phyloP scores from a whole-genome alignment of 768 basidiomycete genomes.

The Suillus brevipes region DNA sequence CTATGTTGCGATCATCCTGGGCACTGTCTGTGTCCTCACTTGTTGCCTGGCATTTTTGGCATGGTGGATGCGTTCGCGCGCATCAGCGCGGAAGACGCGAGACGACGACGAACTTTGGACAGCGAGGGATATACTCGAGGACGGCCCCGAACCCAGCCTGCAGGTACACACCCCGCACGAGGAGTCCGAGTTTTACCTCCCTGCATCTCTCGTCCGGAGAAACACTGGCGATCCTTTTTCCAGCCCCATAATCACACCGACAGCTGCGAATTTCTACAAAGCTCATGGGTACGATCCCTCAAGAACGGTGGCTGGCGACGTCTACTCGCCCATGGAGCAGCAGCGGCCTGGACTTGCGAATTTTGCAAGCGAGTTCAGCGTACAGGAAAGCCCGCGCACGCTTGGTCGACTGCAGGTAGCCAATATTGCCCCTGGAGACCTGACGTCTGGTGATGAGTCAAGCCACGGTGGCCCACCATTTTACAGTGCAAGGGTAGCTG shows the following conservation, averaged over 20 bases:
- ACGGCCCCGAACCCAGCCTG: slow-evolving; percentile 8
- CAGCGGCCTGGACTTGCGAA: slow-evolving; percentile 25
- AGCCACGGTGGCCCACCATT: not conserved
- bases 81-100: slow-evolving; percentile 36
- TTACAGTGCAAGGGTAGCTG: not conserved
- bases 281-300: slow-evolving; percentile 14
- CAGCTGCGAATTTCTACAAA: slow-evolving; percentile 13
- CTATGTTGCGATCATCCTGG: slow-evolving; percentile 53
- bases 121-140: slow-evolving; percentile 30
- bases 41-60: slow-evolving; percentile 48
- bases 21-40: slow-evolving; percentile 45
- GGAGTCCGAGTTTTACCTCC: slow-evolving; percentile 25
- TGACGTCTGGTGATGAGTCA: slow-evolving; percentile 34
- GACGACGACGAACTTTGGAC: slow-evolving; percentile 32
- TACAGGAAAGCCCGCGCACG: slow-evolving; percentile 34
- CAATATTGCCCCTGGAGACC: slow-evolving; percentile 50
- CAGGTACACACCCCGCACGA: slow-evolving; percentile 2
- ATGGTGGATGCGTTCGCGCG: slow-evolving; percentile 46
- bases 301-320: slow-evolving; percentile 21
- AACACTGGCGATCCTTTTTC: slow-evolving; percentile 20
- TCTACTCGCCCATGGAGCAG: slow-evolving; percentile 11
- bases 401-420: slow-evolving; percentile 49
- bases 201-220: slow-evolving; percentile 23
- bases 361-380: slow-evolving; percentile 27
- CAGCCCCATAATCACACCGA: slow-evolving; percentile 14